Evolutionary conservation across 2,329 filamentous ascomycete species (phyloP).

Genomic region (Alternaria panax): DNA sequence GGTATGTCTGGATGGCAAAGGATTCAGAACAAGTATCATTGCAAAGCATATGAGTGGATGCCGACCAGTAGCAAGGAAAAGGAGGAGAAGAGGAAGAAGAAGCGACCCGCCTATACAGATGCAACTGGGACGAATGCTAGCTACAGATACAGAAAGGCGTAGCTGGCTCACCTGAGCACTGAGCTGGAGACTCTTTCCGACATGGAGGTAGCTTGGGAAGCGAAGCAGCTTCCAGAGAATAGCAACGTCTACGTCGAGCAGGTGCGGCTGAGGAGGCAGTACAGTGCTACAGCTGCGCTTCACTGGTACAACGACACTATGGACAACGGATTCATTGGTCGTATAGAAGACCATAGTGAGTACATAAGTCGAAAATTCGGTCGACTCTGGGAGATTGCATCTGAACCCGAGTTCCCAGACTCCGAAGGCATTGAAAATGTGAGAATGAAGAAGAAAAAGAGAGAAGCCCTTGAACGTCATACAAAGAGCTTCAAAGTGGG

Average conservation of each 20-base stretch:
- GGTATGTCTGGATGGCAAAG: background rate
- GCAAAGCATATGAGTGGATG: background rate
- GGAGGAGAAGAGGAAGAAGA: background rate
- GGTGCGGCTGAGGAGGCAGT: background rate
- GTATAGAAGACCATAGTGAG: background rate
- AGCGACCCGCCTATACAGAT: background rate
- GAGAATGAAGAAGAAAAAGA: background rate
- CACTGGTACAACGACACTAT: background rate
- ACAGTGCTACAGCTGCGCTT: constrained; percentile 4
- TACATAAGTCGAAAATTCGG: background rate
- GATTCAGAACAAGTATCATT: background rate
- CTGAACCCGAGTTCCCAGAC: background rate
- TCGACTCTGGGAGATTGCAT: background rate
- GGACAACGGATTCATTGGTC: background rate
- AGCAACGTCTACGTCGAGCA: background rate
- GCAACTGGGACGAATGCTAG: background rate
- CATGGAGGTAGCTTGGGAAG: background rate
- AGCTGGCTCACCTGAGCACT: background rate
- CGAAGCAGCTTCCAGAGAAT: background rate
- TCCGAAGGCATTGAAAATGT: background rate
- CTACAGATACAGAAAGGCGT: background rate
- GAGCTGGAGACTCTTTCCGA: background rate
- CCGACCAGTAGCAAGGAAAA: background rate
- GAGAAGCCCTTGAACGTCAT: background rate
- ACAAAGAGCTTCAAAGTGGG: background rate